Evolutionary conservation across 768 basidiomycete species (phyloP).

Genomic region (Auricularia auricula-judae): DNA sequence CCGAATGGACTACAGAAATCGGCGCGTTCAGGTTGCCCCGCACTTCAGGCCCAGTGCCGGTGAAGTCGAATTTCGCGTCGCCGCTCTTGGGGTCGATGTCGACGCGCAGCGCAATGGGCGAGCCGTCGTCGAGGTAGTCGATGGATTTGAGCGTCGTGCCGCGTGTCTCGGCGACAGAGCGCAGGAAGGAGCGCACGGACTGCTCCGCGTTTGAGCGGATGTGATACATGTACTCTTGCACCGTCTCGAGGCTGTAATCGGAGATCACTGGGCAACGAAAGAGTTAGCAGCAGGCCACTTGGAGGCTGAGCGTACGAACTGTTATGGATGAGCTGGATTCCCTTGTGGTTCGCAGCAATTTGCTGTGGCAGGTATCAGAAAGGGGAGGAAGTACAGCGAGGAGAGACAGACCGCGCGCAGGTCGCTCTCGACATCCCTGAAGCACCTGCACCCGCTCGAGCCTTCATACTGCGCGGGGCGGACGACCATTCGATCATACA

Average conservation of each 20-base stretch:
- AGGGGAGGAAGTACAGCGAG: neutral
- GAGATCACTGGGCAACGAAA: constrained; percentile 46
- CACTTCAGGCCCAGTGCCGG: constrained; percentile 73
- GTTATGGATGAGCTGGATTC: constrained; percentile 72
- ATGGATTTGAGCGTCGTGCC: constrained; percentile 35
- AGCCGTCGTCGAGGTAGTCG: constrained; percentile 84
- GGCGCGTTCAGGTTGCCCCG: constrained; percentile 80
- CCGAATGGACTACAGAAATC: constrained; percentile 76
- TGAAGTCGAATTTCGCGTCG: constrained; percentile 77
- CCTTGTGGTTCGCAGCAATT: constrained; percentile 92
- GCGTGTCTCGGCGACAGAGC: constrained; percentile 54
- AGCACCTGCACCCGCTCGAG: constrained; percentile 78
- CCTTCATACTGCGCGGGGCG: constrained; percentile 74
- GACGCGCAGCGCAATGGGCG: constrained; percentile 71
- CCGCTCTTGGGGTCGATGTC: constrained; percentile 66
- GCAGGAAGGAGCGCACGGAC: constrained; percentile 74
- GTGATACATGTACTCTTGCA: constrained; percentile 89
- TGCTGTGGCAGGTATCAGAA: constrained; percentile 36
- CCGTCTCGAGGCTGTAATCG: constrained; percentile 76
- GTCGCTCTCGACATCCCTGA: constrained; percentile 85
- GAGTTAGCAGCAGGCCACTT: neutral
- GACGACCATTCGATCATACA: constrained; percentile 72
- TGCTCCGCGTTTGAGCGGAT: constrained; percentile 82
- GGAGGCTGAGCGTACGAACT: constrained; percentile 26
- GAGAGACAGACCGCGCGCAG: constrained; percentile 61